Evolutionary conservation across 352 stramenopile species (phyloP).

Genomic region (Hyaloperonospora arabidopsidis): DNA sequence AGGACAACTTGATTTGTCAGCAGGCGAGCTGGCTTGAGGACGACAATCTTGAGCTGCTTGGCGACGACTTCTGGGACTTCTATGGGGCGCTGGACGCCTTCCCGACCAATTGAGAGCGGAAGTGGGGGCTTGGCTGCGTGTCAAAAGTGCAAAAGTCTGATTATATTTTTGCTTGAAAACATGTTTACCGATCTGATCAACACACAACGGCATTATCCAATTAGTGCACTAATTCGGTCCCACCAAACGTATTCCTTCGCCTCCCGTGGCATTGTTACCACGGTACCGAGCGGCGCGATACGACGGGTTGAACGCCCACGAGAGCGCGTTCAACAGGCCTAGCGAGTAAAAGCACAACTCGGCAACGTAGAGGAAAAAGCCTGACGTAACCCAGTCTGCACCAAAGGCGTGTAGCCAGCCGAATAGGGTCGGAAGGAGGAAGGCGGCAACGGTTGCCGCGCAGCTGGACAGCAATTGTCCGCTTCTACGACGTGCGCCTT

Average conservation of each 20-base stretch:
- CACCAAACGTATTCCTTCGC: slow-evolving; percentile 25
- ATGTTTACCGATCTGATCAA: no score
- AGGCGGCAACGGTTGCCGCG: slow-evolving; percentile 32
- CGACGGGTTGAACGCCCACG: slow-evolving; percentile 53
- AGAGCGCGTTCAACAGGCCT: slow-evolving; percentile 45
- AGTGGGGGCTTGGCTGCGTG: no score
- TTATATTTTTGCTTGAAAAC: no score
- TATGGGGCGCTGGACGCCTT: slow-evolving; percentile 63
- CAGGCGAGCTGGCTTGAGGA: slow-evolving; percentile 46
- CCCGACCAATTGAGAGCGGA: slow-evolving; percentile 17
- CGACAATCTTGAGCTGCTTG: slow-evolving; percentile 57
- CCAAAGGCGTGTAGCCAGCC: slow-evolving; percentile 37
- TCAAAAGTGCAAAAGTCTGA: no score
- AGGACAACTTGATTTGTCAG: slow-evolving; percentile 73
- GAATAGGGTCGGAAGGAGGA: slow-evolving; percentile 39
- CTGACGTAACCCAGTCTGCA: slow-evolving; percentile 26
- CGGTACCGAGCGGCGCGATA: slow-evolving; percentile 37
- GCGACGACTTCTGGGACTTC: slow-evolving; percentile 81
- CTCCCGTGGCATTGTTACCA: slow-evolving; percentile 17
- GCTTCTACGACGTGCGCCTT: slow-evolving; percentile 36
- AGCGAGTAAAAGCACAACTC: slow-evolving; percentile 63
- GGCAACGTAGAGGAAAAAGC: slow-evolving; percentile 42
- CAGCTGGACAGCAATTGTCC: slow-evolving; percentile 45
- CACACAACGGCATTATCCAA: no score
- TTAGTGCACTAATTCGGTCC: slow-evolving; percentile 26